Base-by-base conservation (phyloP, 2,329 filamentous ascomycete species). In the Fusarium denticulatum region DNA sequence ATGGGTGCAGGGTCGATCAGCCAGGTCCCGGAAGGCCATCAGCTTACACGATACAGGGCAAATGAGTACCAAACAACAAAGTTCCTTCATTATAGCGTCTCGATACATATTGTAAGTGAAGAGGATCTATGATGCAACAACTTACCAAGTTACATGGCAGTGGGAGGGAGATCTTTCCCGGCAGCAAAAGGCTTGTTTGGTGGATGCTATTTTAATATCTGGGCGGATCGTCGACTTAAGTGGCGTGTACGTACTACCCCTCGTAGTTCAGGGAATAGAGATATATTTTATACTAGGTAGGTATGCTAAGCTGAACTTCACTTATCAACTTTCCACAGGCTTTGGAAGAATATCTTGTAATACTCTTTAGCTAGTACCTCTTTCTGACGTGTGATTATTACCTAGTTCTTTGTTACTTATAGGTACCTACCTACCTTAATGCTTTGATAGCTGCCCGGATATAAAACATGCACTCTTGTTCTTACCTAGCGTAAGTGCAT, bases 141-240 rank as follows among this genome's bases (percentile, higher is more conserved):
- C 34, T 16, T 37, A 34, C 30, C 30, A 20, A 50, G 28, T 34
- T n/a, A 32, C 30, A 24, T 12, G n/a, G 22, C 22, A 36, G 32
- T 26, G 12, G 32, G 49, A 26, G 13, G 49, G 18, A 52, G 13
- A 52, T 52, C 32, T 37, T 37, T 37, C 32, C 30, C 37, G 24
- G 24, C 18, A 24, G 24, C 24, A 53, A 56, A 30, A 26, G 34
- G 40, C n/a, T 22, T 26, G 10, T 26, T 46, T 46, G 26, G 26
- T 42, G 53, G 42, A 40, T 43, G 37, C 45, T 39, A 47, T 55
- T 61, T 60, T n/a, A 52, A 45, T 50, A 63, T 26, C 34, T 34
- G 32, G 37, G 28, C 28, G 26, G 47, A 65, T 70, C 53, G 34
- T 43, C 37, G 58, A 64, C 47, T 40, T 40, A 37, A 40, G 66